A percentile compares a stretch with the other conserved stretches of the same genome.
These are phyloP conservation scores for Pistacia vera DNA, from an alignment of 345 rosid species.

Conservation along the genomic window DNA sequence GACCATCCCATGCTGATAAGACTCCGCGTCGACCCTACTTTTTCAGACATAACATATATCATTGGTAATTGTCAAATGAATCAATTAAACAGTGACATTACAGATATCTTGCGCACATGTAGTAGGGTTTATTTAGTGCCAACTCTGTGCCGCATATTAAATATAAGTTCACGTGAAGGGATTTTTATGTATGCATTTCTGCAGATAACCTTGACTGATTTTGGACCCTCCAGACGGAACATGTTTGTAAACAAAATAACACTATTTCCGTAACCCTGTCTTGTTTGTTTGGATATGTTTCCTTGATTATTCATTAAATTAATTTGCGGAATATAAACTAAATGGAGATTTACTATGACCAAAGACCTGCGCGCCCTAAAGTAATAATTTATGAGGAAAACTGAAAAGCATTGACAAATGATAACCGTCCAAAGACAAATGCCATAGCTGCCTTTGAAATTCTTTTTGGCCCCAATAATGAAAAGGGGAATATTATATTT, in stretches of 20 bases:
- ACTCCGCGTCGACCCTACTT: too few species aligned
- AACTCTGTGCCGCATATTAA: not conserved
- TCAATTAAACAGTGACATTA: not conserved
- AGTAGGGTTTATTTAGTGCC: not conserved
- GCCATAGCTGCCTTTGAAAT: not conserved
- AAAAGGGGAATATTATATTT: not conserved
- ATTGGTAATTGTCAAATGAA: too few species aligned
- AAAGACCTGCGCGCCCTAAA: too few species aligned
- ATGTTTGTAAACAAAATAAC: not conserved
- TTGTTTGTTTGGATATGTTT: not conserved
- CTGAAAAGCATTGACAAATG: not conserved
- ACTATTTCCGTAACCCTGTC: too few species aligned
- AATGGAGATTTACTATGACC: too few species aligned
- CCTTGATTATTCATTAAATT: too few species aligned
- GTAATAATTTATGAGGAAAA: not conserved
- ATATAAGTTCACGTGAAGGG: constrained; percentile 2
- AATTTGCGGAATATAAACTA: too few species aligned
- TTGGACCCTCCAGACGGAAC: constrained; percentile 3
- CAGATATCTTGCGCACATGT: not conserved
- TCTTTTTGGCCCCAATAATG: not conserved
- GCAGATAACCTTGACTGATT: too few species aligned
- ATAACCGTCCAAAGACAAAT: not conserved
- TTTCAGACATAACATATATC: not conserved
- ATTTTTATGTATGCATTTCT: too few species aligned
- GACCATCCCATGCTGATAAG: too few species aligned